These are phyloP conservation scores for Salix brachista DNA, from an alignment of 345 rosid species.

Conservation along the genomic window DNA sequence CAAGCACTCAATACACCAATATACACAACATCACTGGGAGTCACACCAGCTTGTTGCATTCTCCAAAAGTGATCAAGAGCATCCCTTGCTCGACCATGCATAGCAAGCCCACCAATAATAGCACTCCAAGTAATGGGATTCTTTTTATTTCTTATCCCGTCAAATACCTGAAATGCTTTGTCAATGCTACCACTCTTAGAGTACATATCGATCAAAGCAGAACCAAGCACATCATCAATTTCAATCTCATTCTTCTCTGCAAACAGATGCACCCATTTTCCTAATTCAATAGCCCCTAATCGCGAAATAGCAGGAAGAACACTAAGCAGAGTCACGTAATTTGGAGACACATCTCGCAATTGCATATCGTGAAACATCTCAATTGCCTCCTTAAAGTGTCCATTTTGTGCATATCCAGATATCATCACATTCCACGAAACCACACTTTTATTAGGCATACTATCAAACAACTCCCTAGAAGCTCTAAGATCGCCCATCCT, in stretches of 20 bases:
- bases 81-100: conserved; percentile 54
- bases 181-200: conserved; percentile 66
- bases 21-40: conserved; percentile 52
- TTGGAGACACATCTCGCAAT: conserved; percentile 37
- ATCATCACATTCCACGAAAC: conserved; percentile 74
- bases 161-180: conserved; percentile 56
- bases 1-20: conserved; percentile 60
- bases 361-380: conserved; percentile 56
- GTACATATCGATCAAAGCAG: conserved; percentile 75
- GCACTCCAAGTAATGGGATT: conserved; percentile 63
- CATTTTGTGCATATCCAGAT: conserved; percentile 63
- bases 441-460: conserved; percentile 29
- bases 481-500: conserved; percentile 47
- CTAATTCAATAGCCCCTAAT: conserved; percentile 52
- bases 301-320: conserved; percentile 58
- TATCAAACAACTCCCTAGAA: conserved; percentile 25
- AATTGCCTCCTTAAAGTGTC: conserved; percentile 50
- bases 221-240: conserved; percentile 60
- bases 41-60: conserved; percentile 43
- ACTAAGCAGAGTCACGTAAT: conserved; percentile 65
- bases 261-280: conserved; percentile 68
- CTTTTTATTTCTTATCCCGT: conserved; percentile 33
- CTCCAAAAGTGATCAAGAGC: conserved; percentile 45
- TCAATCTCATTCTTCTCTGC: conserved; percentile 39
- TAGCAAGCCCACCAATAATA: conserved; percentile 58